Percentiles rank a stretch among this genome's conserved stretches.
phyloP scores from a whole-genome alignment of 306 rosid species.

The Corylus americana region DNA sequence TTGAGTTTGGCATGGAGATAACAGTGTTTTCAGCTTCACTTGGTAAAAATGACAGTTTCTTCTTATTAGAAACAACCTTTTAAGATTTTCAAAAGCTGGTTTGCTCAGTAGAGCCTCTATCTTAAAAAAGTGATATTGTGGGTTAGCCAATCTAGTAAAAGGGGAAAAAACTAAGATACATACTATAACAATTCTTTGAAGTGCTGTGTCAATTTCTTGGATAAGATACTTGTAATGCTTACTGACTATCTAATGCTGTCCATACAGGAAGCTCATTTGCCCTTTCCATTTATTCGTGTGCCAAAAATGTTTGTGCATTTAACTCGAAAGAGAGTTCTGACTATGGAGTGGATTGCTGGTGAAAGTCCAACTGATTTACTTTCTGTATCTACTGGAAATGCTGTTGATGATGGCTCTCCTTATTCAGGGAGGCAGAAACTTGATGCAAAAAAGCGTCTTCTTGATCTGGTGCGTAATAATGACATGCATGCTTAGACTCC shows the following conservation, averaged over 20 bases:
- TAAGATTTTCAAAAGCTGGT: not conserved
- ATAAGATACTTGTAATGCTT: conserved; percentile 1
- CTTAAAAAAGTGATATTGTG: not conserved
- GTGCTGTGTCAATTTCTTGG: not conserved
- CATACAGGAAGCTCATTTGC: conserved; percentile 84
- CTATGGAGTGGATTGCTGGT: conserved; percentile 98
- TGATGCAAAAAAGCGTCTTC: conserved; percentile 84
- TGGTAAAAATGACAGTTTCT: conserved; percentile 7
- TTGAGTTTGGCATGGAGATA: not conserved
- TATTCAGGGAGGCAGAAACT: conserved; percentile 61
- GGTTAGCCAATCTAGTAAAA: not conserved
- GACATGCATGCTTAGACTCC: conserved; percentile 22
- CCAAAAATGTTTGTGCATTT: conserved; percentile 70
- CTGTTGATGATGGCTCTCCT: conserved; percentile 41
- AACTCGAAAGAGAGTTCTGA: conserved; percentile 81
- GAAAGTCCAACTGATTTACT: conserved; percentile 84
- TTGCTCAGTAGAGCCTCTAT: not conserved
- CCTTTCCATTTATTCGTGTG: conserved; percentile 62
- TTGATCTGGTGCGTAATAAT: conserved; percentile 69
- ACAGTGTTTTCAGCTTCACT: not conserved
- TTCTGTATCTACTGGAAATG: conserved; percentile 56
- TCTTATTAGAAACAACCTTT: not conserved
- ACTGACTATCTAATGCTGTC: conserved; percentile 30
- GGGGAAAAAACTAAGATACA: not conserved
- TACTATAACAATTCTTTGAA: not conserved